These are phyloP conservation scores for Chenopodium formosanum DNA, from an alignment of 148 eudicot genomes.

Conservation along the genomic window DNA sequence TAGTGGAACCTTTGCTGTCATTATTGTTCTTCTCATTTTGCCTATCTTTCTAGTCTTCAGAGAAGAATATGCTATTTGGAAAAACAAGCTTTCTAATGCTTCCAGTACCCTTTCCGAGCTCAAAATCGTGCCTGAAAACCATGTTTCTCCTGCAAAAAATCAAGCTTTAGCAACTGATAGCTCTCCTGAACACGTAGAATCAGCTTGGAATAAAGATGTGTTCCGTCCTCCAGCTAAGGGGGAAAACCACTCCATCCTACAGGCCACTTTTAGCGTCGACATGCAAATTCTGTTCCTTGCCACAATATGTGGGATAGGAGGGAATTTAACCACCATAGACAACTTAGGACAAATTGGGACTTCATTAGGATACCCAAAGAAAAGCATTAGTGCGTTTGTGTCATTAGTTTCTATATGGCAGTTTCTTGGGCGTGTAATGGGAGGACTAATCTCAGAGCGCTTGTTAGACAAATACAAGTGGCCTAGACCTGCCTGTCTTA, in stretches of 20 bases:
- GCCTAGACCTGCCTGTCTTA: slow-evolving; percentile 33
- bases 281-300: slow-evolving; percentile 35
- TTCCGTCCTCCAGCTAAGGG: slow-evolving; percentile 29
- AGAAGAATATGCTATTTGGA: slow-evolving; percentile 25
- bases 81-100: slow-evolving; percentile 1
- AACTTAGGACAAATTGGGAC: slow-evolving; percentile 35
- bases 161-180: not conserved
- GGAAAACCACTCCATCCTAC: slow-evolving; percentile 32
- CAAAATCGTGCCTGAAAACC: slow-evolving; percentile 3
- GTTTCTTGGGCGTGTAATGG: slow-evolving; percentile 32
- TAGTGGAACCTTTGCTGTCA: slow-evolving; percentile 25
- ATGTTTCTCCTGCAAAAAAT: not conserved
- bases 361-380: slow-evolving; percentile 30
- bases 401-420: slow-evolving; percentile 36
- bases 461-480: slow-evolving; percentile 28
- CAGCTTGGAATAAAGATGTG: slow-evolving; percentile 19
- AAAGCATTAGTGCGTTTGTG: slow-evolving; percentile 35
- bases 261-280: slow-evolving; percentile 34
- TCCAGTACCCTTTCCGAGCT: slow-evolving; percentile 16
- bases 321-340: slow-evolving; percentile 30
- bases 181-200: not conserved
- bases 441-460: slow-evolving; percentile 32
- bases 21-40: slow-evolving; percentile 26
- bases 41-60: slow-evolving; percentile 28
- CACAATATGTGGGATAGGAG: slow-evolving; percentile 34